These are phyloP conservation scores for Ophiognomonia clavigignenti-juglandacearum DNA, from an alignment of 2,329 filamentous ascomycete genomes.

Conservation along the genomic window DNA sequence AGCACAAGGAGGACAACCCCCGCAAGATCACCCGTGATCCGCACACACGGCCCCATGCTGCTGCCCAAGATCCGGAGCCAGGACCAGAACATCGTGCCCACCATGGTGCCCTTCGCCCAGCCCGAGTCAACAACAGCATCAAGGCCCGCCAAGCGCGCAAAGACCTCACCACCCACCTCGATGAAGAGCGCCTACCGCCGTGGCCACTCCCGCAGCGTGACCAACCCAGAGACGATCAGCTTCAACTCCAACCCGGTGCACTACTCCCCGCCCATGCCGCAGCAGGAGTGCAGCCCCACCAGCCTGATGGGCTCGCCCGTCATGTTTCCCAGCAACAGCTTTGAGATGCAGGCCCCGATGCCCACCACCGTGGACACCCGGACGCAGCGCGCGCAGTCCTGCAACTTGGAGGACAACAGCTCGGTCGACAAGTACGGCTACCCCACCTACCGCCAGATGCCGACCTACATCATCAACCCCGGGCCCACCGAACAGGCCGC, in stretches of 20 bases:
- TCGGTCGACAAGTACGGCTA: conserved; percentile 69
- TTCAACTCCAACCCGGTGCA: conserved; percentile 30
- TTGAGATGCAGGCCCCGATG: conserved; percentile 20
- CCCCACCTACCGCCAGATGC: conserved; percentile 77
- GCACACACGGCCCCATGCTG: conserved; percentile 73
- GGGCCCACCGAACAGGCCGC: conserved; percentile 21
- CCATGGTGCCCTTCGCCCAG: conserved; percentile 24
- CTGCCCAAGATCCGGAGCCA: conserved; percentile 83
- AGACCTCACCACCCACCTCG: conserved; percentile 45
- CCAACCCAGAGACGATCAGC: conserved; percentile 53
- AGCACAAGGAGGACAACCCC: conserved; percentile 66
- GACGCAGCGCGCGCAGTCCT: conserved; percentile 58
- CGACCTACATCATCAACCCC: conserved; percentile 41
- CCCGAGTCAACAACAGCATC: conserved; percentile 12
- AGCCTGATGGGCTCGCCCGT: conserved; percentile 64
- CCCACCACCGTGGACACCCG: conserved; percentile 29
- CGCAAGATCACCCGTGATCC: conserved; percentile 58
- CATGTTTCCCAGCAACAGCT: conserved; percentile 40
- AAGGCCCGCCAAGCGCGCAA: conserved; percentile 55
- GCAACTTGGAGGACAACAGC: conserved; percentile 60
- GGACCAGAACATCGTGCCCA: conserved; percentile 69
- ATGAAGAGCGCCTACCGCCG: conserved; percentile 33
- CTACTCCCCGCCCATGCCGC: conserved; percentile 29
- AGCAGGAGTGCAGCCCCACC: conserved; percentile 30
- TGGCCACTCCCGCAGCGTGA: conserved; percentile 53